Conservation (phyloP, 257 asterid genomes). For the Solanum chiquidenum region DNA sequence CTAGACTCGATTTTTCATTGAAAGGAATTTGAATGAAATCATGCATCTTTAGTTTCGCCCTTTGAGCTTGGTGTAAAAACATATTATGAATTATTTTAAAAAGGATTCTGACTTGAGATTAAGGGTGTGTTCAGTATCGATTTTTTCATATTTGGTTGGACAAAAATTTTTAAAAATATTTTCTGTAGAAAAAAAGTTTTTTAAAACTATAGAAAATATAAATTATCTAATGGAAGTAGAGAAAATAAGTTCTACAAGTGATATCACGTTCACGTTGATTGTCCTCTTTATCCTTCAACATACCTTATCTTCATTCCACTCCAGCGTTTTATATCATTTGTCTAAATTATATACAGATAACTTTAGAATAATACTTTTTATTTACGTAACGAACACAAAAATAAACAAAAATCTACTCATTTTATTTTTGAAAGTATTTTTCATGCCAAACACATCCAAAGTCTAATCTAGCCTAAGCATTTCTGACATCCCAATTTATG, state of each 20-base stretch:
- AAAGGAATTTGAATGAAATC: neutral
- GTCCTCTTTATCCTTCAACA: neutral
- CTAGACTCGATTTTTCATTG: too few relatives aligned
- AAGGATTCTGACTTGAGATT: neutral
- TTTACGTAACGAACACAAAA: neutral
- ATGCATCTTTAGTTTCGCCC: neutral
- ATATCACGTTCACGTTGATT: neutral
- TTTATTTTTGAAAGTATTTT: too few relatives aligned
- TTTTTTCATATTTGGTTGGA: too few relatives aligned
- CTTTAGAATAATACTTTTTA: too few relatives aligned
- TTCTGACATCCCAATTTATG: neutral
- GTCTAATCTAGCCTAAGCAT: neutral
- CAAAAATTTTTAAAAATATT: too few relatives aligned
- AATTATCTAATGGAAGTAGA: neutral
- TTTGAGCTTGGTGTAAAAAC: neutral
- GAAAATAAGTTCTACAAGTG: too few relatives aligned
- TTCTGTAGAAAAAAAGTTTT: neutral
- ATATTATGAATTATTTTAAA: neutral
- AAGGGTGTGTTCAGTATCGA: too few relatives aligned
- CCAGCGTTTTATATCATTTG: too few relatives aligned
- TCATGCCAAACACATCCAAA: neutral
- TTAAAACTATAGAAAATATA: too few relatives aligned
- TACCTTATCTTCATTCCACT: too few relatives aligned
- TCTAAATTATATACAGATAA: neutral
- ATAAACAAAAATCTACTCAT: neutral